A percentile compares a stretch with the other conserved stretches of the same genome.
Conservation (phyloP, 805 yeast genomes). For the Starmerella vitae region DNA sequence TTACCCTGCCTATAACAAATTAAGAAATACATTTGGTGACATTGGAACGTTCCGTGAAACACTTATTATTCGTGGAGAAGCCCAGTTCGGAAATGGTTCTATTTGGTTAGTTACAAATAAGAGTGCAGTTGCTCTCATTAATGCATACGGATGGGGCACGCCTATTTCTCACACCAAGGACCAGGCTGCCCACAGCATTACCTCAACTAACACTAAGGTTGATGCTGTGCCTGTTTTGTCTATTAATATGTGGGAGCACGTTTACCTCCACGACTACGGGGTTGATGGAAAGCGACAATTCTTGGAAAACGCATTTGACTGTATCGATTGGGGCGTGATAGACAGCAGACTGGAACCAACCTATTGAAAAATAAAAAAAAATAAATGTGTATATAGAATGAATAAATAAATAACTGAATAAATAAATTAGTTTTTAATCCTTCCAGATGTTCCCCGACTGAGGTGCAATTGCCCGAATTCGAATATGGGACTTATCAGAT, state of each 20-base stretch:
- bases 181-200: slow-evolving; percentile 2
- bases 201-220: slow-evolving; percentile 6
- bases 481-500: too few relatives aligned
- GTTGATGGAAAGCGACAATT: slow-evolving; percentile 57
- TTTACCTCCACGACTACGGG: slow-evolving; percentile 77
- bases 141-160: slow-evolving; percentile 86
- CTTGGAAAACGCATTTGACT: slow-evolving; percentile 58
- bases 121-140: slow-evolving; percentile 45
- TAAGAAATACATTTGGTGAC: slow-evolving; percentile 52
- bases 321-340: slow-evolving; percentile 61
- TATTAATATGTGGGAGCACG: slow-evolving; percentile 74
- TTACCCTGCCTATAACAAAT: slow-evolving; percentile 11
- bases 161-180: slow-evolving; percentile 37
- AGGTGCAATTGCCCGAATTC: too few relatives aligned
- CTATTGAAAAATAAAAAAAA: not conserved
- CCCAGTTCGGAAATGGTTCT: slow-evolving; percentile 81
- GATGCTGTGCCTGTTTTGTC: slow-evolving; percentile 46
- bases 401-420: not conserved
- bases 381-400: not conserved
- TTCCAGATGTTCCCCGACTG: too few relatives aligned
- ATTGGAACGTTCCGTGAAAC: slow-evolving; percentile 63
- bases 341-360: slow-evolving; percentile 11
- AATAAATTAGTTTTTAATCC: not conserved
- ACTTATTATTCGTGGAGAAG: slow-evolving; percentile 53
- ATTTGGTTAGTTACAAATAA: slow-evolving; percentile 70